These are phyloP conservation scores for Trypanosoma mega DNA, from an alignment of 208 protist species.

Conservation along the genomic window DNA sequence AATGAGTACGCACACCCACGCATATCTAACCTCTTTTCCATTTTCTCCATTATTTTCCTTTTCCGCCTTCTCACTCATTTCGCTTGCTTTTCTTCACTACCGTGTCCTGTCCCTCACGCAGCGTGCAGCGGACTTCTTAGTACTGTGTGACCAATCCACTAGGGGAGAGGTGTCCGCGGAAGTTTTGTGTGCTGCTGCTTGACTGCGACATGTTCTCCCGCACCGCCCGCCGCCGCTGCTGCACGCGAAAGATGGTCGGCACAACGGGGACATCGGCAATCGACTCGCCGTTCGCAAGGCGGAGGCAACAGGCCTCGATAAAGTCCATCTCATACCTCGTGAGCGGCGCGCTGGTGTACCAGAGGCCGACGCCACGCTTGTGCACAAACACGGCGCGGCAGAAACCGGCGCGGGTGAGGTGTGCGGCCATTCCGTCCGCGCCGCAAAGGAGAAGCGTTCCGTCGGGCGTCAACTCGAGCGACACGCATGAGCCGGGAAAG, in stretches of 20 bases:
- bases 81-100: too few relatives aligned
- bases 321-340: conserved; percentile 84
- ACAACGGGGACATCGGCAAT: conserved; percentile 54
- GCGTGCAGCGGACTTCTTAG: too few relatives aligned
- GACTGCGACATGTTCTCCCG: neutral
- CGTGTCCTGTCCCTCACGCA: too few relatives aligned
- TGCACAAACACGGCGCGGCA: conserved; percentile 51
- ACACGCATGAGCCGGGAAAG: conserved; percentile 43
- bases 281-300: conserved; percentile 52
- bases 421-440: conserved; percentile 62
- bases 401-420: conserved; percentile 77
- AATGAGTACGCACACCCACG: too few relatives aligned
- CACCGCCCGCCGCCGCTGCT: conserved; percentile 34
- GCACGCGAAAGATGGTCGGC: conserved; percentile 74
- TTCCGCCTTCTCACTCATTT: too few relatives aligned
- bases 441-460: conserved; percentile 71
- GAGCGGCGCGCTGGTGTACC: conserved; percentile 56
- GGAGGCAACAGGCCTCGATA: conserved; percentile 80
- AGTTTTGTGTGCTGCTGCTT: conserved; percentile 12
- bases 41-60: too few relatives aligned
- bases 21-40: too few relatives aligned
- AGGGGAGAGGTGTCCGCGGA: neutral
- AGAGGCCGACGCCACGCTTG: conserved; percentile 38
- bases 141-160: too few relatives aligned
- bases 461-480: conserved; percentile 79